A percentile compares a stretch with the other conserved stretches of the same genome.
phyloP scores from a whole-genome alignment of 345 rosid species.

The Salix suchowensis region DNA sequence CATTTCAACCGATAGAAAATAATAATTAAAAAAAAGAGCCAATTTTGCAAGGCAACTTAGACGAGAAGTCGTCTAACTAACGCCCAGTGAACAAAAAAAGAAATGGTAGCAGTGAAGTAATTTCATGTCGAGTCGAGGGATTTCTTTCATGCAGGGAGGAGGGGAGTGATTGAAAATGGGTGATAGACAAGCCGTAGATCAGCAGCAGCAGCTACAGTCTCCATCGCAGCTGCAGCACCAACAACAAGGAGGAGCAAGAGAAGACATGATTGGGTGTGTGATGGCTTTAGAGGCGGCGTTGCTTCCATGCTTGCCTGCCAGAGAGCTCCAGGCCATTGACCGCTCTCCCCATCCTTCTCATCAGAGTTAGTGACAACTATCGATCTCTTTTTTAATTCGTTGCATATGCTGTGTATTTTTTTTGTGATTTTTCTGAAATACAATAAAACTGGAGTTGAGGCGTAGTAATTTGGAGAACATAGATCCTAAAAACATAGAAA shows the following conservation, averaged over 20 bases:
- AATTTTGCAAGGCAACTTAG: background rate
- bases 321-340: constrained; percentile 96
- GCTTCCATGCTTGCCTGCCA: constrained; percentile 93
- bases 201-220: constrained; percentile 21
- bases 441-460: background rate
- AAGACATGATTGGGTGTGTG: constrained; percentile 71
- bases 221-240: constrained; percentile 10
- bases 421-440: background rate
- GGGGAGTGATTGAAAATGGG: constrained; percentile 1
- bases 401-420: background rate
- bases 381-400: background rate
- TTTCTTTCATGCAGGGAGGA: no score
- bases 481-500: background rate
- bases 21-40: no score
- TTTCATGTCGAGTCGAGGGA: no score
- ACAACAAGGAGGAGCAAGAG: constrained; percentile 30
- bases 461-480: background rate
- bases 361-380: constrained; percentile 51
- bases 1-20: no score
- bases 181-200: constrained; percentile 12
- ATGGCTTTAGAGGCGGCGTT: constrained; percentile 77
- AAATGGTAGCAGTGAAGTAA: no score
- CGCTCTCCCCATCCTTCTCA: constrained; percentile 97
- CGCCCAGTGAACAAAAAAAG: no score
- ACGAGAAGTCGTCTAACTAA: background rate